A percentile compares a stretch with the other conserved stretches of the same genome.
phyloP scores from a whole-genome alignment of 345 rosid species.

The Hibiscus syriacus region DNA sequence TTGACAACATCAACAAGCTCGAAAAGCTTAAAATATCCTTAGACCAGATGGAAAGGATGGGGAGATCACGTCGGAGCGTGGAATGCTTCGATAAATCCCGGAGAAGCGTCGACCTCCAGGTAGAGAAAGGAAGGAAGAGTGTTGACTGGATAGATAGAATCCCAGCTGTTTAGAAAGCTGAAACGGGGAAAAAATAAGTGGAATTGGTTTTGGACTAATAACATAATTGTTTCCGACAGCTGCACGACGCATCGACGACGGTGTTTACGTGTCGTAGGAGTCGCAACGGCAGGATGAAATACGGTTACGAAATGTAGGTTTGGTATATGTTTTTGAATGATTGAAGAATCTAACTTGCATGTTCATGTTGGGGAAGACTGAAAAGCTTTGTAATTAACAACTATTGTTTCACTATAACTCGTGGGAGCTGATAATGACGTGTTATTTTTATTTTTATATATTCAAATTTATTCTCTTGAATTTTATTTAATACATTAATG shows the following conservation, averaged over 20 bases:
- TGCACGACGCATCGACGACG: too few species aligned
- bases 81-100: constrained; percentile 73
- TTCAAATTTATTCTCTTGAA: too few species aligned
- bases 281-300: too few species aligned
- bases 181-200: neutral
- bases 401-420: neutral
- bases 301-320: too few species aligned
- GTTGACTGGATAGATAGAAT: constrained; percentile 63
- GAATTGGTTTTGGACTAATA: neutral
- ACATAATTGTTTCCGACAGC: neutral
- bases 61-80: constrained; percentile 82
- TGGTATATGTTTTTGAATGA: neutral
- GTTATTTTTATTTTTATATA: too few species aligned
- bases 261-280: too few species aligned
- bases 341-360: neutral
- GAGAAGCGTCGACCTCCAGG: constrained; percentile 45
- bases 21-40: constrained; percentile 50
- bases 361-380: neutral
- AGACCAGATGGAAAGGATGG: constrained; percentile 81
- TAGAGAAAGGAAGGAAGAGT: constrained; percentile 75
- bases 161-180: constrained; percentile 12
- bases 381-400: neutral
- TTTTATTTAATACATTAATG: too few species aligned
- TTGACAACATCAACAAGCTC: constrained; percentile 41
- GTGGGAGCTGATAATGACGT: too few species aligned